These are phyloP conservation scores for Xerocomellus amylosporus DNA, from an alignment of 768 basidiomycete species.

Conservation along the genomic window DNA sequence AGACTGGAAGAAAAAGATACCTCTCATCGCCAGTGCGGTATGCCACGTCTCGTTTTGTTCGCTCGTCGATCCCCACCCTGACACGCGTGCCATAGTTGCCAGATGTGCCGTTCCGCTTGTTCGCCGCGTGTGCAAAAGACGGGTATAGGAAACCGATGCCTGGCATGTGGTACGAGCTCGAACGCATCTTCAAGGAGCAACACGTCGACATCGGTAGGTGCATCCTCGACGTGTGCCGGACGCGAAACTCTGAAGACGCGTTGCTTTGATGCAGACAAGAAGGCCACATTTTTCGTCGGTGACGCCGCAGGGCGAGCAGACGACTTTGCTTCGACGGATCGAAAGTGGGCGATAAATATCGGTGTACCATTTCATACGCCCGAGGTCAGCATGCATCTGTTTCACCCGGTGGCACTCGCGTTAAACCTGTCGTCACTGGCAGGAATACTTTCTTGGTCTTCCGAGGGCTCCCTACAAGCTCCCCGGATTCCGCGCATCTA, in stretches of 20 bases:
- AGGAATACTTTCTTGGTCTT: conserved; percentile 79
- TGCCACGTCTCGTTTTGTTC: conserved; percentile 16
- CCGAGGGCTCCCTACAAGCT: conserved; percentile 44
- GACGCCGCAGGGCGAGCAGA: conserved; percentile 81
- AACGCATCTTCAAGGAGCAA: conserved; percentile 55
- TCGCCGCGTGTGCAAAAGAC: conserved; percentile 76
- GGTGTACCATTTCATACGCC: conserved; percentile 78
- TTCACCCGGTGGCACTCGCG: not conserved
- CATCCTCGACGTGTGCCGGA: not conserved
- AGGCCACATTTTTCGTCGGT: conserved; percentile 74
- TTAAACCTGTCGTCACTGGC: not conserved
- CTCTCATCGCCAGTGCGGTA: conserved; percentile 61
- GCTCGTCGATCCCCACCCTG: not conserved
- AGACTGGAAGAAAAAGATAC: conserved; percentile 77
- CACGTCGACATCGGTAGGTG: conserved; percentile 62
- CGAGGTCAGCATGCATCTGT: conserved; percentile 49
- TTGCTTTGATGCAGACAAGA: conserved; percentile 49
- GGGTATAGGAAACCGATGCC: conserved; percentile 82
- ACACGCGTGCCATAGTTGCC: conserved; percentile 48
- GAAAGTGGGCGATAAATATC: conserved; percentile 80
- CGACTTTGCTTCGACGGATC: conserved; percentile 81
- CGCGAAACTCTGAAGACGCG: not conserved
- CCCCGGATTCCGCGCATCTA: conserved; percentile 66
- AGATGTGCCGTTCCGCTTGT: conserved; percentile 68
- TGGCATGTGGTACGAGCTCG: conserved; percentile 80